Evolutionary conservation across 2,329 filamentous ascomycete species (phyloP), one percentile per base, ranked within the genome.

Genomic region (Amauroascus verrucosus): DNA sequence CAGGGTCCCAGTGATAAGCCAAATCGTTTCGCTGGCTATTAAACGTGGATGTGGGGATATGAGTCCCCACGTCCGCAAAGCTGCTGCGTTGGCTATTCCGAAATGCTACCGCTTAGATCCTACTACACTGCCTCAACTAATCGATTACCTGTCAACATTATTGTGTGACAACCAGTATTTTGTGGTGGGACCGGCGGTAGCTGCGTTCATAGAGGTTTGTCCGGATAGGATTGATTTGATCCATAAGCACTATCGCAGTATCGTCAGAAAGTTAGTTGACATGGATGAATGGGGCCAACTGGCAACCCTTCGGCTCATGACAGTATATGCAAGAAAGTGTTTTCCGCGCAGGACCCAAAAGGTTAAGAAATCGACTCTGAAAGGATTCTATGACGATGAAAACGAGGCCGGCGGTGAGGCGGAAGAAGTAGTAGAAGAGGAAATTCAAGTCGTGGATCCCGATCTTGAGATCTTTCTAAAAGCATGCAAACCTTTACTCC

Each of bases 211-310:
- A 67, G 88, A 95, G 59, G 77, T 97, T 26, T 97, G 91, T 60
- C 90, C 93, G 0, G 85, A 94, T 14, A 77, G 86, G 51, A 78
- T 95, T 58, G 90, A 96, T 65, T 73, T 98, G 56, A 83, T 98
- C 60, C 93, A 98, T 69, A 83, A 85, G 59, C 86, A 95, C 65
- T 98, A 97, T 70, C 82, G 88, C 48, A 77, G 80, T 33, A 73
- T 98, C 58, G 83, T 95, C 58, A 87, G 83, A 67, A 95, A 96
- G 74, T 73, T 97, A 50, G 88, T 96, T 22, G 93, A 98, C 66
- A 98, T 98, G 93, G 93, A 98, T 64, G 93, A 98, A 71, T 98
- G 93, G 93, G 86, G 89, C 40, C 93, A 98, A 70, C 70, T 97
- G 51, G 85, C 88, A 1, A 86, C 86, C 2, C 66, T 98, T 61